Base-by-base conservation (phyloP, 140 eudicot genomes). In the Ambrosia hybrid region DNA sequence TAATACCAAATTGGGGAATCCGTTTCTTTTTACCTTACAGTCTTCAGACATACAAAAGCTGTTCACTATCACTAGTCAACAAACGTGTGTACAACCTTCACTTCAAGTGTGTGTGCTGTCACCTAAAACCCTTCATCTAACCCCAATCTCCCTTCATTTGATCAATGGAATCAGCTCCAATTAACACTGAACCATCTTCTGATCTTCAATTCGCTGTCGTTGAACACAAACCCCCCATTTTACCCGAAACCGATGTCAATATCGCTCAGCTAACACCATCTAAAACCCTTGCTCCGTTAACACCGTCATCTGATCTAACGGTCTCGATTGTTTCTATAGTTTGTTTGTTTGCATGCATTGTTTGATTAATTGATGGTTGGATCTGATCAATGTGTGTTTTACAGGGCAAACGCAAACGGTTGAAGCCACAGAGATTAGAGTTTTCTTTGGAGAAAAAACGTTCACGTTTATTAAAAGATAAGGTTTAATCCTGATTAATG, bases 371-470 rank as follows among this genome's bases (percentile, higher is more conserved):
- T 67, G 16, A 33, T 57, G 21, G 57, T 68, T 76, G 11, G 75
- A 76, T 76, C 80, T 68, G 75, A 6, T 21, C 26, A 21, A 21
- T 76, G 80, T 34, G 66, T 58, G 58, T 26, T 21, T 67, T 48
- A 39, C 74, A 68, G 80, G 80, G 13, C 41, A 76, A 76, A 68
- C 57, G 80, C 4, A 76, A 34, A 17, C 68, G 55, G 70, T 58
- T 76, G 63, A 68, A 48, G 57, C 46, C 75, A 2, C 61, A 7
- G 0, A 57, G 14, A 46, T 34, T 3, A 2, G 45, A 34, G 2
- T 15, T 4, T 59, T 8, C 63, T 45, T 67, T 16, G 6, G 9
- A 4, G 11, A 67, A 76, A n/a, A 9, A 30, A 30, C 34, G 34
- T 30, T 30, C 34, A 30, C 34, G 34, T 30, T 30, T 30, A 30